Evolutionary conservation across 2,329 filamentous ascomycete genomes (phyloP), one percentile per base, ranked within the genome.

Genomic region (Phaeomoniella chlamydospora): DNA sequence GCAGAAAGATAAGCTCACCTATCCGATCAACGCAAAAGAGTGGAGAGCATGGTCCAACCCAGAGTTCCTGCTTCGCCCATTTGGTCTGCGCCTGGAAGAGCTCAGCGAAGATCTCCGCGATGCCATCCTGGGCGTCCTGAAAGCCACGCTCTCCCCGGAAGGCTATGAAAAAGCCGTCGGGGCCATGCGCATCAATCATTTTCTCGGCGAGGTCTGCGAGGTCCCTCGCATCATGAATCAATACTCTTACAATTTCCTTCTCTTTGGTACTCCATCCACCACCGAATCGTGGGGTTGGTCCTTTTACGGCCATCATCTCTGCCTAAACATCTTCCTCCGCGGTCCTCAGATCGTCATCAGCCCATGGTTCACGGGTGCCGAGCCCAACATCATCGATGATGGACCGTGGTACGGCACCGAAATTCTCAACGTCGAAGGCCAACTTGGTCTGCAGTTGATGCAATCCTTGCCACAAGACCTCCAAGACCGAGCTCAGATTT

Each of bases 271-370:
- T 6, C 77, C 77, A 0, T 76, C 72, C 0, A 50, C 58, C 0
- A 59, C 60, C 0, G 45, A 56, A 2, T 74, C 79, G 0, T 86
- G 80, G 80, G 80, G 80, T 1, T 81, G 72, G 55, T 71, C 73
- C 0, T 74, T 85, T 47, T 88, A 85, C 56, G 82, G 82, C 4
- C 82, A 88, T 52, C 82, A 88, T 46, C 64, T 88, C 2, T 84
- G 79, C 45, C 64, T 87, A 2, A 77, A 76, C 46, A 66, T 80
- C 15, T 80, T 86, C 49, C 64, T 86, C 37, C 70, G 76, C 48
- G 63, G 63, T 18, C 55, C 59, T 0, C 77, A 84, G 51, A 74
- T 85, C 34, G 61, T 84, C 31, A 64, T 84, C 2, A 74, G 72
- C 0, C 82, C 82, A 0, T 82, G 76, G 57, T 88, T 88, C 55